Evolutionary conservation across 495 filamentous ascomycete species (phyloP), one percentile per base, ranked within the genome.

Genomic region (Glonium stellatum): DNA sequence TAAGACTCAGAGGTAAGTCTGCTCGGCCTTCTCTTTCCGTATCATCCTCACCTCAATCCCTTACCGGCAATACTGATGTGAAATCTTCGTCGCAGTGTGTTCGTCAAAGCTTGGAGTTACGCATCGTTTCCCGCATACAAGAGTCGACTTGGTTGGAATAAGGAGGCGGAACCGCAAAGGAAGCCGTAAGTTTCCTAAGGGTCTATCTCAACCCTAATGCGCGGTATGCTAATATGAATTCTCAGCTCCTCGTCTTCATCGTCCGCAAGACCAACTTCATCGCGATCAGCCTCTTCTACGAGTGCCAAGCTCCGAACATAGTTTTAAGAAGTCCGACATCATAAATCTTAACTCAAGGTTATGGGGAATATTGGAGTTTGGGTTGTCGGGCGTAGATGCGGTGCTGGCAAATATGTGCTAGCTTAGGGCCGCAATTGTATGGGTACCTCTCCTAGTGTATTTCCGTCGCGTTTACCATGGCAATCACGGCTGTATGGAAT

Each of bases 1-100:
- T 74, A 78, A 75, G 66, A 93, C 87, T 22, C 90, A 96, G 77
- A 87, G 83, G 71, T 74, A 55, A 15, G 71, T 60, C 53, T 50
- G n/a, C 18, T 1, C 4, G 10, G 37, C 21, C 39, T 46, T 15
- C 4, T 25, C 39, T 13, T 50, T 27, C 2, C n/a, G 39, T 12
- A 36, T 9, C 18, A 36, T 11, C 22, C 13, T 36, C 36, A 36
- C 11, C 18, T 11, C 39, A 44, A 11, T 11, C 18, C 11, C 9
- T 27, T 41, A 47, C 36, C 5, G 37, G 8, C 27, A 21, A 18
- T 15, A 35, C 19, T 56, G 53, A 52, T 22, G 36, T 12, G 42
- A 25, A 19, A n/a, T 21, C 3, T 15, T 35, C 54, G 59, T 49
- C 25, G 22, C 21, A 58, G 71, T 61, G 70, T 73, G 10, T 68